Evolutionary conservation across 805 yeast species (phyloP), one percentile per base, ranked within the genome.

Genomic region (Barnettozyma californica): DNA sequence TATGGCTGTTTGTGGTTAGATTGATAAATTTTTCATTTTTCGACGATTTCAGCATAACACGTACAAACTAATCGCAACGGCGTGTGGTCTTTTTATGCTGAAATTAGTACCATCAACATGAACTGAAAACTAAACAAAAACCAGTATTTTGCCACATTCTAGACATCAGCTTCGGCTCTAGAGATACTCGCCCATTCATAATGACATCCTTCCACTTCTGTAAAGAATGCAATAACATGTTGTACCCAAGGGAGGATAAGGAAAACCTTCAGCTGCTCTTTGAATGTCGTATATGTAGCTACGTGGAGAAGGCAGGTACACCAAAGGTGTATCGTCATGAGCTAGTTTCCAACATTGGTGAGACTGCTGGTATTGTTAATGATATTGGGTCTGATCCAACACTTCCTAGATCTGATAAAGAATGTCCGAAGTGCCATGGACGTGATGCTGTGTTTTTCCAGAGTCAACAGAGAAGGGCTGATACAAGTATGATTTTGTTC

Each of bases 331-430:
- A 88, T 66, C 76, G 97, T 56, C 95, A 94, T 66, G 98, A 94
- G 69, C 76, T 92, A 69, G 85, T 89, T 56, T 81, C 97, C 13
- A 85, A 87, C 60, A 88, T 92, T 55, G 96, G 71, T 62, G 97
- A 88, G 64, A 92, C 97, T 2, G 98, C 98, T 1, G 98, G 98
- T 59, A 96, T 87, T 46, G 96, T 94, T 36, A 91, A 87, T 64
- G 98, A 92, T 66, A 87, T 94, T 56, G 97, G 97, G 1, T 75
- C 84, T 21, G 99, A 94, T 68, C 98, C 98, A n/a, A 94, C 99
- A 2, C 81, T 94, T 63, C 99, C 99, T 47, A 76, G 97, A 55
- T 86, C 96, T 1, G 94, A 92, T 66, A 87, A 87, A 63, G 91
- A 87, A 59, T 94, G 99, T 67, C 96, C 97, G 3, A 75, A 77